A percentile compares a stretch with the other conserved stretches of the same genome.
Conservation (phyloP, 768 basidiomycete species). For the Tylopilus plumbeoviolaceoides region DNA sequence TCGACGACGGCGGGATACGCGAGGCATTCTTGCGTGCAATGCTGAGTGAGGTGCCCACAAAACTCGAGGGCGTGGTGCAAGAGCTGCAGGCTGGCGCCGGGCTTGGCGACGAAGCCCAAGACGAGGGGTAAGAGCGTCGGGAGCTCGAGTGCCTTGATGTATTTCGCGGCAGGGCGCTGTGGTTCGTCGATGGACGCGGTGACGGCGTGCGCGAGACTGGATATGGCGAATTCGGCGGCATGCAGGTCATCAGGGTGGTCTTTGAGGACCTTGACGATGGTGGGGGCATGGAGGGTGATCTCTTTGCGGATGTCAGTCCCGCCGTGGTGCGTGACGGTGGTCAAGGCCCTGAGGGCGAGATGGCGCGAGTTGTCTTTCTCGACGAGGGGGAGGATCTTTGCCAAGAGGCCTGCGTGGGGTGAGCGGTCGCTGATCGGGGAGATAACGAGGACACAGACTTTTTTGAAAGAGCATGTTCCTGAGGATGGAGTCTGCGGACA, state of each 20-base stretch:
- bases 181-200: slow-evolving; percentile 41
- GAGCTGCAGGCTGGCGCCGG: slow-evolving; percentile 37
- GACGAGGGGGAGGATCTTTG: slow-evolving; percentile 54
- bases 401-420: slow-evolving; percentile 43
- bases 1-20: slow-evolving; percentile 40
- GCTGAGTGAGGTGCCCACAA: slow-evolving; percentile 39
- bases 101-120: slow-evolving; percentile 41
- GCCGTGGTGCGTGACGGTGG: slow-evolving; percentile 60
- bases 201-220: slow-evolving; percentile 50
- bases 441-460: slow-evolving; percentile 34
- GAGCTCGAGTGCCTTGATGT: slow-evolving; percentile 41
- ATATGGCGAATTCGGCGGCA: slow-evolving; percentile 47
- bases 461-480: slow-evolving; percentile 55
- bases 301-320: slow-evolving; percentile 45
- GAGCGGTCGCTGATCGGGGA: neutral
- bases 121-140: slow-evolving; percentile 40
- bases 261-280: slow-evolving; percentile 43
- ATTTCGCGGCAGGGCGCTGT: slow-evolving; percentile 33
- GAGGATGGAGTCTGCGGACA: slow-evolving; percentile 57
- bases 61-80: slow-evolving; percentile 52
- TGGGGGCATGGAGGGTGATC: slow-evolving; percentile 43
- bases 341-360: slow-evolving; percentile 52
- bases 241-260: slow-evolving; percentile 48
- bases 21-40: slow-evolving; percentile 43
- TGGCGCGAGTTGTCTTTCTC: slow-evolving; percentile 44